Evolutionary conservation across 257 asterid species (phyloP), one percentile per base, ranked within the genome.

Genomic region (Plantago elongata): DNA sequence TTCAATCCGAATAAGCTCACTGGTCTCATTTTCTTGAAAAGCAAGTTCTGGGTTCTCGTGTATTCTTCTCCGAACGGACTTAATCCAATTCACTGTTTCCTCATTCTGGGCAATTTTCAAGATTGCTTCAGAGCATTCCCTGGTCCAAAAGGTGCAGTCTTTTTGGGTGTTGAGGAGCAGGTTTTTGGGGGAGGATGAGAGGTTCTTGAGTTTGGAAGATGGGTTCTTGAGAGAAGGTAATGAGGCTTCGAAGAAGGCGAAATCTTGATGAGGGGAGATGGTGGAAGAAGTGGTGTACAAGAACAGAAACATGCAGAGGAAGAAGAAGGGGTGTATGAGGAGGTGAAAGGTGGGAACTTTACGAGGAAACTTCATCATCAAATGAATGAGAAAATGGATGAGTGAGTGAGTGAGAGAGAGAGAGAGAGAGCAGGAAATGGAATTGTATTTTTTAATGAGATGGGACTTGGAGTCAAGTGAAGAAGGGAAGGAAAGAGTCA

Each of bases 41-140:
- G 96, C 98, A 34, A 88, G 77, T 51, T 91, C 98, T 29, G 98
- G 98, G 58, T 88, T 79, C 78, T 76, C 80, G 65, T 91, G 98
- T 50, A 88, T 88, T 48, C 61, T 69, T 62, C 95, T 70, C 73
- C 96, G 69, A 17, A 86, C 51, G 11, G 89, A 78, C 49, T 74
- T 81, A 0, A 91, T 78, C 98, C 98, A 83, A 9, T 72, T 55
- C 13, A 64, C 74, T 65, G 70, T 73, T 12, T 78, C 89, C 10
- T 7, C 14, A 11, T 54, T 54, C 0, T 37, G 34, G 11, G 62
- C 48, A 37, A 57, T 57, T 14, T 11, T 57, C 62, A 57, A 8
- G 11, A 57, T 15, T 57, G 13, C 48, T 37, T 57, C 7, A 34
- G 62, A 37, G n/a, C 62, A 57, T 37, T n/a, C 62, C 15, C 13